These are phyloP conservation scores for Tuctoria greenei DNA, from an alignment of 176 grass and related monocot species.

Conservation along the genomic window DNA sequence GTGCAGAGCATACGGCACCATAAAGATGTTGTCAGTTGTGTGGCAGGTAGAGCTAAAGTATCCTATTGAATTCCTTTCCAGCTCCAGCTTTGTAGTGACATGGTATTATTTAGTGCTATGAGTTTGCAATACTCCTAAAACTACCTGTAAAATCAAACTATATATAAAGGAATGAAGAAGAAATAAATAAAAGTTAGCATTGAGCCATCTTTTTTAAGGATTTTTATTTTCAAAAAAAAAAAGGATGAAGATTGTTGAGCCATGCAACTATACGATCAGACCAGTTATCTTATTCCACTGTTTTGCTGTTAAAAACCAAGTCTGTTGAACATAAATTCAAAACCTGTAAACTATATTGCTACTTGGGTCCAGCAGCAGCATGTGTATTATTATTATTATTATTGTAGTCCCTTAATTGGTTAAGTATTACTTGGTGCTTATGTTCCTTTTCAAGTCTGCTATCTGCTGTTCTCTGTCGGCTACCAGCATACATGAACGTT, in stretches of 20 bases:
- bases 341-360: not conserved
- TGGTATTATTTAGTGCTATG: conserved; percentile 18
- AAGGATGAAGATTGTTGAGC: not conserved
- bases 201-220: not conserved
- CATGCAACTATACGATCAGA: not conserved
- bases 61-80: conserved; percentile 24
- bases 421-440: not conserved
- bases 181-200: not conserved
- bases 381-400: conserved; percentile 13
- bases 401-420: conserved; percentile 4
- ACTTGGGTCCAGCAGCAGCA: not conserved
- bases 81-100: conserved; percentile 8
- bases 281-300: not conserved
- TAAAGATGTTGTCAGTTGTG: conserved; percentile 97
- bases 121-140: not conserved
- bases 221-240: no score
- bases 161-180: not conserved
- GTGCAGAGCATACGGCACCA: conserved; percentile 93
- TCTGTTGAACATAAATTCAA: not conserved
- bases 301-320: not conserved
- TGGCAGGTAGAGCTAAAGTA: conserved; percentile 61
- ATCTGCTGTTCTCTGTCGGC: not conserved
- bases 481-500: not conserved
- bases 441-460: not conserved
- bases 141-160: no score